A percentile compares a stretch with the other conserved stretches of the same genome.
phyloP scores from a whole-genome alignment of 2,329 filamentous ascomycete genomes.

The Aspergillus sp. region DNA sequence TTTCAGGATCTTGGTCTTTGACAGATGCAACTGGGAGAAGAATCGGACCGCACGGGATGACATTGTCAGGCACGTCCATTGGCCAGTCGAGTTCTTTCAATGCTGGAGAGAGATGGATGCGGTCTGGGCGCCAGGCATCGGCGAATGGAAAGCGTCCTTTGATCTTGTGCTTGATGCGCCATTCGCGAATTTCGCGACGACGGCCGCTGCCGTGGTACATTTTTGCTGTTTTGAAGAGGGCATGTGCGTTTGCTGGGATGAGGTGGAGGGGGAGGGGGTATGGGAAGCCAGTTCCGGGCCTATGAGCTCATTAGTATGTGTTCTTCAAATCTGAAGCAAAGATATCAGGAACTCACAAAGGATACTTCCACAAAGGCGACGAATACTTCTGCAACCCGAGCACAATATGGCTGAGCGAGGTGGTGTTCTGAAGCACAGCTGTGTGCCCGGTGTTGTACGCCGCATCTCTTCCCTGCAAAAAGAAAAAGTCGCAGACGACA shows the following conservation, averaged over 20 bases:
- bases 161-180: conserved; percentile 20
- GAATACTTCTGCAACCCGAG: conserved; percentile 33
- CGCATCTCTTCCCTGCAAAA: conserved; percentile 40
- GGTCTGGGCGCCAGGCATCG: conserved; percentile 19
- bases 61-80: conserved; percentile 32
- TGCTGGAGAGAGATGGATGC: conserved; percentile 23
- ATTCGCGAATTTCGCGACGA: conserved; percentile 16
- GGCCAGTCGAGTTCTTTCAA: conserved; percentile 37
- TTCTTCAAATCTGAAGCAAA: not conserved
- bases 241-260: conserved; percentile 39
- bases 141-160: conserved; percentile 21
- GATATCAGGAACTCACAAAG: conserved; percentile 16
- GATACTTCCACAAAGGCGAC: conserved; percentile 27
- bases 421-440: conserved; percentile 40
- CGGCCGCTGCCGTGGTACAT: conserved; percentile 20
- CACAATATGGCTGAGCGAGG: conserved; percentile 39
- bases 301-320: conserved; percentile 11
- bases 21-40: conserved; percentile 30
- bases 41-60: conserved; percentile 45
- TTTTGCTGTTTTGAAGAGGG: conserved; percentile 22
- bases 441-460: conserved; percentile 30
- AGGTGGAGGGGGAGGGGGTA: conserved; percentile 43
- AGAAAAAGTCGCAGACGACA: conserved; percentile 39
- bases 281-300: conserved; percentile 39
- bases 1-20: conserved; percentile 33